Conservation (phyloP, 2,329 filamentous ascomycete species). For the Exophiala spinifera region DNA sequence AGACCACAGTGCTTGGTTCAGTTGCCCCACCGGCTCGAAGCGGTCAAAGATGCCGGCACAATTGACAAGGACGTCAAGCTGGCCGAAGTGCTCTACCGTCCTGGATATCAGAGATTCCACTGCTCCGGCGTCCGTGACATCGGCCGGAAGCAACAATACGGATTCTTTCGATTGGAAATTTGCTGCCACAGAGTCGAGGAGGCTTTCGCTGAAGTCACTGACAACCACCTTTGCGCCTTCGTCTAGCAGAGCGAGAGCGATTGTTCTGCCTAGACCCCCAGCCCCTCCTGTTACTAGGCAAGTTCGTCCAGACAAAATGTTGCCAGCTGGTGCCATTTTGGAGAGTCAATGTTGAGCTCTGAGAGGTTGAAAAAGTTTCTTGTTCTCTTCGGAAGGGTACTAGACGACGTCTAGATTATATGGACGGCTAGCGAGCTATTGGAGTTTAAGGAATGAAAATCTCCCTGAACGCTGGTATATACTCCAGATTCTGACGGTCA, state of each 20-base stretch:
- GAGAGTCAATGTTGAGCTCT: no score
- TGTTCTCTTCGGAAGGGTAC: no score
- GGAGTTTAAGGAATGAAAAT: no score
- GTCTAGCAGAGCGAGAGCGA: conserved; percentile 34
- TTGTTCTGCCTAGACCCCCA: conserved; percentile 40
- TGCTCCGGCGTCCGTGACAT: not conserved
- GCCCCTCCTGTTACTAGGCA: conserved; percentile 38
- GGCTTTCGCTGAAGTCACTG: conserved; percentile 37
- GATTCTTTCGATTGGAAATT: not conserved
- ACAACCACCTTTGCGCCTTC: conserved; percentile 41
- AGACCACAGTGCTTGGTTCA: conserved; percentile 51
- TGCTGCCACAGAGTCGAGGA: not conserved
- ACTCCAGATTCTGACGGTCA: no score
- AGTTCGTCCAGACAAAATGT: conserved; percentile 29
- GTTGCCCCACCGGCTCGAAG: conserved; percentile 52
- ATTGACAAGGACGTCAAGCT: conserved; percentile 59
- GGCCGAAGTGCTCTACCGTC: conserved; percentile 36
- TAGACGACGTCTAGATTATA: no score
- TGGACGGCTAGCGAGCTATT: no score
- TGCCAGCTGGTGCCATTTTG: not conserved
- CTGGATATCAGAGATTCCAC: not conserved
- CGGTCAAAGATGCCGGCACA: conserved; percentile 58
- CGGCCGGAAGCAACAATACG: not conserved
- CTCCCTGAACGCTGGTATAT: no score
- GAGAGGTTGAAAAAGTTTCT: no score